Base-by-base conservation (phyloP, 495 filamentous ascomycete genomes). In the Aspergillus cavernicola region DNA sequence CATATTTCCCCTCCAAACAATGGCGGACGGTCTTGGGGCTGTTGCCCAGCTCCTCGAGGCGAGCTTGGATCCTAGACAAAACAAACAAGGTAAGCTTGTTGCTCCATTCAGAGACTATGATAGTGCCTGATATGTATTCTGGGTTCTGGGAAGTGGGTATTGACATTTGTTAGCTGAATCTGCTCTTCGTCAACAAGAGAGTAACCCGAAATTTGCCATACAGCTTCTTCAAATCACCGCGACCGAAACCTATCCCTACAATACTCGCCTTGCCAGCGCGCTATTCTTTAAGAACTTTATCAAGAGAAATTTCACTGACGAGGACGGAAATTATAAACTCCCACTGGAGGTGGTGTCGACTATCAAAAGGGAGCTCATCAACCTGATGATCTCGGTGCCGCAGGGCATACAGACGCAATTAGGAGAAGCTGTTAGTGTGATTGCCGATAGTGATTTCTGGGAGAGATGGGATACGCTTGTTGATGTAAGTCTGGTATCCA, bases 281-380 rank as follows among this genome's bases (percentile, higher is more conserved):
- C 78, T 99, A 40, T 95, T 85, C 74, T 97, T 99, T 80, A 99
- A 99, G 74, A 99, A 99, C 72, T 92, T 92, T 66, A 90, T 99
- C 61, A 87, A 85, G 71, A 80, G 87, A 58, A 93, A 89, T 77
- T 97, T 90, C 82, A 86, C 86, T 19, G 90, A 97, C 68, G 92
- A 95, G 63, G 89, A 97, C 63, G 90, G 95, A 61, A 85, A 84
- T 62, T 87, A 97, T 78, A 92, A 88, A 70, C 81, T 99, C 13
- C 83, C 86, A 4, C 64, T 73, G 52, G 77, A 85, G 29, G 93
- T 96, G 68, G 92, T 97, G 38, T 67, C 69, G 6, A 87, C 88
- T 22, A 95, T 99, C 72, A 99, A 99, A 71, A 80, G 77, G 52
- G 92, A 97, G 71, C 80, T 99, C 59, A 89, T 99, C 62, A 92